Evolutionary conservation across 352 stramenopile species (phyloP).

Genomic region (Globisporangium okanoganense): DNA sequence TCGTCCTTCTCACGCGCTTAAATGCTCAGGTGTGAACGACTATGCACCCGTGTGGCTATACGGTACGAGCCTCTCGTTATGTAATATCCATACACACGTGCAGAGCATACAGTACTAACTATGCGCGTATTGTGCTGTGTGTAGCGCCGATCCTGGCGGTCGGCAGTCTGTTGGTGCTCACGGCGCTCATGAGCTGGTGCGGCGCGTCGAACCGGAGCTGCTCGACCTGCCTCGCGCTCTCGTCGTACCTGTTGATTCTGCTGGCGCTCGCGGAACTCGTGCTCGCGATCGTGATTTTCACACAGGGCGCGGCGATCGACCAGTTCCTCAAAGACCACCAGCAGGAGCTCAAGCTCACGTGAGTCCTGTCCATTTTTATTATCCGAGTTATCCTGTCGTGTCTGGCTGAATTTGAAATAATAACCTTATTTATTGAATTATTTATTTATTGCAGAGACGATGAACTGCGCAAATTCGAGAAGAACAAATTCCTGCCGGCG

Average conservation of each 20-base stretch:
- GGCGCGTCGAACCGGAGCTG: constrained; percentile 44
- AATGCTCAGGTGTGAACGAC: constrained; percentile 40
- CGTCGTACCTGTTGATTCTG: constrained; percentile 52
- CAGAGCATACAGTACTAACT: background rate
- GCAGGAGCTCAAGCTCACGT: constrained; percentile 64
- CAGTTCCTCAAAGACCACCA: constrained; percentile 68
- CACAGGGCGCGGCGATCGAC: constrained; percentile 58
- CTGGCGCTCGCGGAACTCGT: constrained; percentile 66
- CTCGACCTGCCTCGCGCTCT: constrained; percentile 44
- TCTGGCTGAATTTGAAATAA: background rate
- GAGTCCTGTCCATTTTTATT: background rate
- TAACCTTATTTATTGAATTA: background rate
- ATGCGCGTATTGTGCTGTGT: background rate
- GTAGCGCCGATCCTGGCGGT: constrained; percentile 52
- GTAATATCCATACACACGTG: background rate
- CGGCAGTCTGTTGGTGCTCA: constrained; percentile 45
- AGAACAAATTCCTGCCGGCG: constrained; percentile 69
- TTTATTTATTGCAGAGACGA: constrained; percentile 24
- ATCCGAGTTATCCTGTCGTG: background rate
- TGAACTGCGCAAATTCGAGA: constrained; percentile 50
- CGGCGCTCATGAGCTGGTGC: constrained; percentile 63
- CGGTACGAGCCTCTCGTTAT: constrained; percentile 19
- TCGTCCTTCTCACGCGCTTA: too few species aligned
- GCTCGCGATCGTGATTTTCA: constrained; percentile 74
- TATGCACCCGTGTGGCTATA: constrained; percentile 71